Conservation (phyloP, 2,329 filamentous ascomycete species). For the Ceratocystiopsis minuta region DNA sequence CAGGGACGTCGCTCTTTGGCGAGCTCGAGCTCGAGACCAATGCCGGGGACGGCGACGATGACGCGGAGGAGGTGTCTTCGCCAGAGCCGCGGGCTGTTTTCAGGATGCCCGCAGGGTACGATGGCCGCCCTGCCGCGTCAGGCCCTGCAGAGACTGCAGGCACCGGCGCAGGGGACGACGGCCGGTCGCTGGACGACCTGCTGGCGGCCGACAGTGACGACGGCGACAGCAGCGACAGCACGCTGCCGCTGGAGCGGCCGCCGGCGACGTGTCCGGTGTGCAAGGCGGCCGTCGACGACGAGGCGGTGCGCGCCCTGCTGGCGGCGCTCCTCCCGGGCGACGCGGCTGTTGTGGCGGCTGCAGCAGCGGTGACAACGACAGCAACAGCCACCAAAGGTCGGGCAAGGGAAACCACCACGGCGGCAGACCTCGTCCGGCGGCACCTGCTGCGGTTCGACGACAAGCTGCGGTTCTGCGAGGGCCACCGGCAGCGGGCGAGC, state of each 20-base stretch:
- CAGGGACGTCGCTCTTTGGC: background rate
- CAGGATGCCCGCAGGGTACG: background rate
- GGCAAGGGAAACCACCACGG: background rate
- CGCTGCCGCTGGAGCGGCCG: constrained; percentile 1
- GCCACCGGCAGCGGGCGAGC: constrained; percentile 41
- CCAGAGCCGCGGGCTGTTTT: background rate
- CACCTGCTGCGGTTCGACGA: constrained; percentile 31
- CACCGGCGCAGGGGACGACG: background rate
- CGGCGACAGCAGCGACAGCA: constrained; percentile 2
- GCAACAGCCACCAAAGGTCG: too few species aligned
- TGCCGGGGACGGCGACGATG: too few species aligned
- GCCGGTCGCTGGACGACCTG: background rate
- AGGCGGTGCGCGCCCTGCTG: constrained; percentile 24
- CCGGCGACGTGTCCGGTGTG: constrained; percentile 46
- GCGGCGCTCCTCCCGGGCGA: background rate
- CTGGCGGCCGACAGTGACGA: background rate
- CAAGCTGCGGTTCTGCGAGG: constrained; percentile 45
- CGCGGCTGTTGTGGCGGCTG: constrained; percentile 8
- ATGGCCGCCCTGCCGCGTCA: too few species aligned
- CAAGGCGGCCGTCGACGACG: constrained; percentile 35
- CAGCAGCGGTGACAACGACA: background rate
- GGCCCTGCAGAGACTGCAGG: background rate
- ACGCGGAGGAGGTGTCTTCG: background rate
- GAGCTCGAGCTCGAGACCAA: background rate
- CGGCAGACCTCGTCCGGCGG: background rate